Percentiles rank a stretch among this genome's conserved stretches.
Evolutionary conservation across 129 eudicot genomes (phyloP).

Genomic region (Chrysanthemum makinoi): DNA sequence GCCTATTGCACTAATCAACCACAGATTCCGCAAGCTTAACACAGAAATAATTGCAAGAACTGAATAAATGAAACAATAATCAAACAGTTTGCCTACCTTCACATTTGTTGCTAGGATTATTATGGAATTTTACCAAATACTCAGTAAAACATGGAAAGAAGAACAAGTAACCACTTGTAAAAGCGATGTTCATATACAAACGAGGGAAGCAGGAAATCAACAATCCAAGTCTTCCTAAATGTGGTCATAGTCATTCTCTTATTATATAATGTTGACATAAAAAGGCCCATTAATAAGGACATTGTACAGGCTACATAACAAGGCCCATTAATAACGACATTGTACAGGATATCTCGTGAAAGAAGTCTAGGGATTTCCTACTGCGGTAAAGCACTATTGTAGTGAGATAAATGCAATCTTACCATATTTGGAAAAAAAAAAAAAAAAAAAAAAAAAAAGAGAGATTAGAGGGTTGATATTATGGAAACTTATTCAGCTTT

Average conservation of each 20-base stretch:
- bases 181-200: background rate
- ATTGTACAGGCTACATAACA: background rate
- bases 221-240: background rate
- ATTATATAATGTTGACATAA: background rate
- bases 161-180: background rate
- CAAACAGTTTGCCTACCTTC: no score
- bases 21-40: background rate
- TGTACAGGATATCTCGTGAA: background rate
- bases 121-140: no score
- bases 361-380: background rate
- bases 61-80: no score
- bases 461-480: no score
- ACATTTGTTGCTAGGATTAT: no score
- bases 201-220: background rate
- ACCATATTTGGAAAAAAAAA: no score
- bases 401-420: no score
- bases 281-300: background rate
- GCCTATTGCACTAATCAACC: slow-evolving; percentile 5
- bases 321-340: background rate
- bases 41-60: background rate
- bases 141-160: no score
- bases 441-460: no score
- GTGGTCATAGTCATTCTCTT: background rate
- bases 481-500: no score
- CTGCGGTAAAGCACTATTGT: background rate